Conservation (phyloP, 1,284 basidiomycete species). For the Somion occarium region DNA sequence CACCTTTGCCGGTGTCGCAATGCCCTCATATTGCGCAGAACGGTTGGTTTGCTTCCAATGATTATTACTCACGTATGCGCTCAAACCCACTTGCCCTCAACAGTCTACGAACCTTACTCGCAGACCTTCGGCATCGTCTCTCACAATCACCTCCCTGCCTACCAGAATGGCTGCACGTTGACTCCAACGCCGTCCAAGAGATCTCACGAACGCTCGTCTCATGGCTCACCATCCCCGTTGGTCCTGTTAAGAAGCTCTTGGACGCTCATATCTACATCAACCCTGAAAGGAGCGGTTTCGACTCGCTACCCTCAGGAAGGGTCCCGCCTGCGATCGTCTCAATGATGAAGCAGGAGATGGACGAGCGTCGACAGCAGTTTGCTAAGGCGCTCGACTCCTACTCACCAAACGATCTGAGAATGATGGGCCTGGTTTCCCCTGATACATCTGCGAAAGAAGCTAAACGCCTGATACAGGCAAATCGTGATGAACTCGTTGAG, state of each 20-base stretch:
- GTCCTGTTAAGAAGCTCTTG: neutral
- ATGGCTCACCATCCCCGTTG: conserved; percentile 7
- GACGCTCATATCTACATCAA: too few species aligned
- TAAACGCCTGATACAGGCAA: neutral
- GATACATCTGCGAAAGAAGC: conserved; percentile 1
- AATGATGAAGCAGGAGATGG: conserved; percentile 7
- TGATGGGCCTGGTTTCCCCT: neutral
- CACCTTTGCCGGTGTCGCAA: conserved; percentile 9
- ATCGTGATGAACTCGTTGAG: neutral
- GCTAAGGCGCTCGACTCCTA: neutral
- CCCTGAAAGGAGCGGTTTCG: too few species aligned
- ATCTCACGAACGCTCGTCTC: conserved; percentile 17
- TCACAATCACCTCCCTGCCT: conserved; percentile 15
- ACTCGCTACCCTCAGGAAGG: too few species aligned
- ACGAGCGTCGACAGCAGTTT: neutral
- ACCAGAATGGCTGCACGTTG: conserved; percentile 24
- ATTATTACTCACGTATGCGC: neutral
- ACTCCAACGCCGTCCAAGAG: conserved; percentile 14
- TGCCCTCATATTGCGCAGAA: conserved; percentile 13
- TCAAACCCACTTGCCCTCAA: neutral
- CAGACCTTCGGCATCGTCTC: conserved; percentile 5
- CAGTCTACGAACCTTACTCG: conserved; percentile 4
- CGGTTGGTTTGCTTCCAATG: conserved; percentile 10
- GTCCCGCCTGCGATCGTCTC: too few species aligned
- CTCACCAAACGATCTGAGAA: neutral